phyloP scores from a whole-genome alignment of 805 yeast genomes.

The Myxozyma sirexii region DNA sequence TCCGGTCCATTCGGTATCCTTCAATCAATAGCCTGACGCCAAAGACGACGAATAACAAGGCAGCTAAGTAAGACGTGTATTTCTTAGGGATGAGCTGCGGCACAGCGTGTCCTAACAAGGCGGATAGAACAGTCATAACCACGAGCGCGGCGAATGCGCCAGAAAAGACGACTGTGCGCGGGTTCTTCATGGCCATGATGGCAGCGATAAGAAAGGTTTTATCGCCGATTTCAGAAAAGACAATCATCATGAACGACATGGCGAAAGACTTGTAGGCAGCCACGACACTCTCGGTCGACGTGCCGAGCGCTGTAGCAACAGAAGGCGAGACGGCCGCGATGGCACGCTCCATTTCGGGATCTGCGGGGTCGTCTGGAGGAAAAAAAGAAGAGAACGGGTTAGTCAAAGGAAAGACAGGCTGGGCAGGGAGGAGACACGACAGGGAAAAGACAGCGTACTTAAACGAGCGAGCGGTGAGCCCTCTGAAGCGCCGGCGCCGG shows the following conservation, averaged over 20 bases:
- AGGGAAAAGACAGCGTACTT: background rate
- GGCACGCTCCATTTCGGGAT: slow-evolving; percentile 27
- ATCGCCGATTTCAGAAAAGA: slow-evolving; percentile 96
- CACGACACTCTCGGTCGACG: slow-evolving; percentile 15
- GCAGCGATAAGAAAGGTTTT: slow-evolving; percentile 97
- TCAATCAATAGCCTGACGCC: slow-evolving; percentile 72
- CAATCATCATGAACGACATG: slow-evolving; percentile 86
- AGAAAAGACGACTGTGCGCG: slow-evolving; percentile 79
- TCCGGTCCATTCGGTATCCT: slow-evolving; percentile 75
- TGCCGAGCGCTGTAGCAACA: slow-evolving; percentile 25
- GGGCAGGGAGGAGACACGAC: background rate
- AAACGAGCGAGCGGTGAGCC: slow-evolving; percentile 29
- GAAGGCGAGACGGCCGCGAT: slow-evolving; percentile 25
- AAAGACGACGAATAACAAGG: slow-evolving; percentile 76
- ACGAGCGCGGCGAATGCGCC: slow-evolving; percentile 84
- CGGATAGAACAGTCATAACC: slow-evolving; percentile 89
- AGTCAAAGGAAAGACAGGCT: background rate
- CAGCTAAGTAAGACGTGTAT: slow-evolving; percentile 80
- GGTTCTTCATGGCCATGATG: slow-evolving; percentile 94
- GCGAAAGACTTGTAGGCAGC: slow-evolving; percentile 48
- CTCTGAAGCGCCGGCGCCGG: slow-evolving; percentile 16
- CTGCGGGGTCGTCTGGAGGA: background rate
- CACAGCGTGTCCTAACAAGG: slow-evolving; percentile 86
- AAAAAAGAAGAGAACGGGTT: background rate
- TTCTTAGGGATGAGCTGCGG: slow-evolving; percentile 81